Base-by-base conservation (phyloP, 257 asterid genomes). In the Coffea eugenioides region DNA sequence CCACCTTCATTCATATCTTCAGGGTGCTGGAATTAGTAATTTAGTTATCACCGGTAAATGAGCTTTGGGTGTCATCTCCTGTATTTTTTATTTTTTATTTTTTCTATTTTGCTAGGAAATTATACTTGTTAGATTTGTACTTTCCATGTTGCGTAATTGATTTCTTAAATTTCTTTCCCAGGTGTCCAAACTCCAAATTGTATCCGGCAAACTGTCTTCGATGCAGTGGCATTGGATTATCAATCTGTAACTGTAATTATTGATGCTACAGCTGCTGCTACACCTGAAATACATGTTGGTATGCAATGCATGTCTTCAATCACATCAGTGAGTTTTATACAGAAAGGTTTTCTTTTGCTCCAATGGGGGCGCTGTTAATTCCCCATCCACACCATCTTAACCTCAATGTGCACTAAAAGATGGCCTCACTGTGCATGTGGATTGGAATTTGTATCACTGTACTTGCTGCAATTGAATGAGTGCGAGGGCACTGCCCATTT, bases 171-270 rank as follows among this genome's bases (percentile, higher is more conserved):
- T 12, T 21, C 62, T 45, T 68, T 6, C 71, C 61, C 79, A 95
- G 98, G 99, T 77, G 98, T 95, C 78, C 99, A 93, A 88, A 93
- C 98, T 73, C 99, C 99, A 75, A 95, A 95, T 65, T 95, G 97
- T 83, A 85, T 95, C 80, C 79, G 98, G 39, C 97, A 93, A 76
- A 93, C 97, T 41, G 98, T 89, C 68, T 93, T 90, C 85, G 99
- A 95, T 81, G 96, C 99, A 0, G 97, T 95, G 14, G 92, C 95
- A 31, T 77, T 93, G 86, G 93, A 93, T 86, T 95, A 88, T 85
- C 86, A 82, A 46, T 76, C 76, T 7, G 97, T 93, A n/a, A 90
- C 90, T 0, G 93, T 93, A 51, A 85, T 95, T 59, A 68, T 84
- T 61, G 97, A 95, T 87, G 98, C 99, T 67, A 90, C 97, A 7